Percentiles rank a stretch among this genome's conserved stretches.
phyloP scores from a whole-genome alignment of 495 filamentous ascomycete genomes.

The Aspergillus cristatus region DNA sequence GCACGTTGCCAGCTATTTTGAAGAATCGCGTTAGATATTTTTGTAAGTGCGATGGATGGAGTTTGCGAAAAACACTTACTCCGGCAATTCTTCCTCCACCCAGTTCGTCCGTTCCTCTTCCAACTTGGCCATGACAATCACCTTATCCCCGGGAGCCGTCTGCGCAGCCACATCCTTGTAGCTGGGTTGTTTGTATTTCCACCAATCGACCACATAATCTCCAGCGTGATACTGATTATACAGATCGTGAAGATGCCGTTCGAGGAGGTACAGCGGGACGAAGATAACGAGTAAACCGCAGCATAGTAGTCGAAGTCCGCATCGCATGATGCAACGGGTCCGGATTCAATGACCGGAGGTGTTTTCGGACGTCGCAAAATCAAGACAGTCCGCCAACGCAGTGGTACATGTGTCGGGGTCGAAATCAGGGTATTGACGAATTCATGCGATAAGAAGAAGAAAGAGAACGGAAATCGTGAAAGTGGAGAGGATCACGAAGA shows the following conservation, averaged over 20 bases:
- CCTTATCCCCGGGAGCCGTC: slow-evolving; percentile 23
- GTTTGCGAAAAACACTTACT: slow-evolving; percentile 17
- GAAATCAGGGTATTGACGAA: no score
- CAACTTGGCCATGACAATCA: slow-evolving; percentile 52
- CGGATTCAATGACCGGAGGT: no score
- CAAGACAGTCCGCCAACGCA: no score
- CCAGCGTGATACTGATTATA: slow-evolving; percentile 38
- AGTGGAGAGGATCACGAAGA: no score
- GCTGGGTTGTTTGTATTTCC: slow-evolving; percentile 12
- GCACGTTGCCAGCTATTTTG: slow-evolving; percentile 44
- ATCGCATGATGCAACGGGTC: slow-evolving; percentile 26
- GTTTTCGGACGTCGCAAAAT: no score
- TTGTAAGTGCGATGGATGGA: no score
- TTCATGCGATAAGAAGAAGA: no score
- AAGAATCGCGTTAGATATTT: background rate
- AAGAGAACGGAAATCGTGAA: no score
- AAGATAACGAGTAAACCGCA: slow-evolving; percentile 21
- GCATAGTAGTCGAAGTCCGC: slow-evolving; percentile 25
- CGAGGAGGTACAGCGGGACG: slow-evolving; percentile 28
- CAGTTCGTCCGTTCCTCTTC: slow-evolving; percentile 50
- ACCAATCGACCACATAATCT: slow-evolving; percentile 30
- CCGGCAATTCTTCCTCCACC: slow-evolving; percentile 48
- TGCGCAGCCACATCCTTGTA: slow-evolving; percentile 3
- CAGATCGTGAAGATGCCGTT: slow-evolving; percentile 28
- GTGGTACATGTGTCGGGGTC: no score